Conservation (phyloP, 768 basidiomycete species). For the Kwoniella dendrophila region DNA sequence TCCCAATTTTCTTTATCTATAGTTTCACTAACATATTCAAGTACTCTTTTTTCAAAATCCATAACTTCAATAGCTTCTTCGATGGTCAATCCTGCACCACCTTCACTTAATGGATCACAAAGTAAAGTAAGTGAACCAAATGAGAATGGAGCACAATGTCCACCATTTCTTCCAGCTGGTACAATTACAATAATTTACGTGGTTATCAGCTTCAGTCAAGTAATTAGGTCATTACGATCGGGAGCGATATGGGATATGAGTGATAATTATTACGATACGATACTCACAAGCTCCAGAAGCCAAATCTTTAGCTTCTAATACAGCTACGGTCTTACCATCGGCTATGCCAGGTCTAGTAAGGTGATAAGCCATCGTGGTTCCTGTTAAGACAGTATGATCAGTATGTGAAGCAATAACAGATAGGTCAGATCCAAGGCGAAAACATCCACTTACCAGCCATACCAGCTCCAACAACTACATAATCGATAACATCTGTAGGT, state of each 20-base stretch:
- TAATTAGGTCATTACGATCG: too few relatives aligned
- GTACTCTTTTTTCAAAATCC: slow-evolving; percentile 40
- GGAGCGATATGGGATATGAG: background rate
- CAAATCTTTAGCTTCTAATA: slow-evolving; percentile 43
- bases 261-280: too few relatives aligned
- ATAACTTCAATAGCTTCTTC: slow-evolving; percentile 40
- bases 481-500: slow-evolving; percentile 24
- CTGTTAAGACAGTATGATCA: slow-evolving; percentile 14
- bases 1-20: slow-evolving; percentile 36
- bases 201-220: too few relatives aligned
- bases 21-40: slow-evolving; percentile 33
- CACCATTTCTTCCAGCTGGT: slow-evolving; percentile 40
- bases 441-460: slow-evolving; percentile 35
- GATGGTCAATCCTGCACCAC: slow-evolving; percentile 39
- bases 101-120: slow-evolving; percentile 23
- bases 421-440: background rate
- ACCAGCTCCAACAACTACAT: slow-evolving; percentile 36
- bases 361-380: slow-evolving; percentile 41
- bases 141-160: slow-evolving; percentile 37
- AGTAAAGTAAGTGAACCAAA: slow-evolving; percentile 23
- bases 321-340: slow-evolving; percentile 24
- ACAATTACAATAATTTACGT: background rate
- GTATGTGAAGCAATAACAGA: too few relatives aligned
- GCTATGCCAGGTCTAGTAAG: slow-evolving; percentile 30
- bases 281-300: slow-evolving; percentile 39